Percentiles rank a stretch among this genome's conserved stretches.
Conservation (phyloP, 202 grass and related monocot genomes). For the Carex arenaria region DNA sequence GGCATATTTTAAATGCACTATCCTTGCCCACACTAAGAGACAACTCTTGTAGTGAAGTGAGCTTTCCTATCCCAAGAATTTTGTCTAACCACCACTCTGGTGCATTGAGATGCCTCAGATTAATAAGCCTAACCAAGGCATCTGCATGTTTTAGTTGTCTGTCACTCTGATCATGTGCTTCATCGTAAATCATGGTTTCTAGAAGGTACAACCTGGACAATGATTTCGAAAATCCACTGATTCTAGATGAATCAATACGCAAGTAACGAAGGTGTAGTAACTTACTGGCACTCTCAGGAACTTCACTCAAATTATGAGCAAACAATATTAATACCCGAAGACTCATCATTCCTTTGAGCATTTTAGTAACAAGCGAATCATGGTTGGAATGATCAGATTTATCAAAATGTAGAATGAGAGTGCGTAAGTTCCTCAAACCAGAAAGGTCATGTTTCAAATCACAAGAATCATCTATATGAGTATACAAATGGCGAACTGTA, state of each 20-base stretch:
- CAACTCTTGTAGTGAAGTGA: constrained; percentile 10
- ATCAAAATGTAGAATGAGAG: background rate
- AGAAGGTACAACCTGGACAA: background rate
- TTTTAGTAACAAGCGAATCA: background rate
- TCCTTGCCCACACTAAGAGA: background rate
- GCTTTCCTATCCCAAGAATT: background rate
- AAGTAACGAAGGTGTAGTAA: background rate
- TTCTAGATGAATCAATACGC: no score
- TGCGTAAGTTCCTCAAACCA: background rate
- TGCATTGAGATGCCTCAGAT: background rate
- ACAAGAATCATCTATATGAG: background rate
- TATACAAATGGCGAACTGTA: constrained; percentile 23
- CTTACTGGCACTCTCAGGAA: background rate
- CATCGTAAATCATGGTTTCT: background rate
- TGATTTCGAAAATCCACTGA: no score
- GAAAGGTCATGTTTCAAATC: background rate
- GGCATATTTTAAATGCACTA: background rate
- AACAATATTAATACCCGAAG: background rate
- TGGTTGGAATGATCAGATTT: background rate
- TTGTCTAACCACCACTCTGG: background rate
- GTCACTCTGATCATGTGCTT: no score
- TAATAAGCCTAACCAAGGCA: background rate
- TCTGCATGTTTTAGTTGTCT: background rate
- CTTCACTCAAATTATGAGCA: background rate
- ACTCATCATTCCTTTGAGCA: background rate